Conservation (phyloP, 2,329 filamentous ascomycete genomes). For the Trichoderma sp. region DNA sequence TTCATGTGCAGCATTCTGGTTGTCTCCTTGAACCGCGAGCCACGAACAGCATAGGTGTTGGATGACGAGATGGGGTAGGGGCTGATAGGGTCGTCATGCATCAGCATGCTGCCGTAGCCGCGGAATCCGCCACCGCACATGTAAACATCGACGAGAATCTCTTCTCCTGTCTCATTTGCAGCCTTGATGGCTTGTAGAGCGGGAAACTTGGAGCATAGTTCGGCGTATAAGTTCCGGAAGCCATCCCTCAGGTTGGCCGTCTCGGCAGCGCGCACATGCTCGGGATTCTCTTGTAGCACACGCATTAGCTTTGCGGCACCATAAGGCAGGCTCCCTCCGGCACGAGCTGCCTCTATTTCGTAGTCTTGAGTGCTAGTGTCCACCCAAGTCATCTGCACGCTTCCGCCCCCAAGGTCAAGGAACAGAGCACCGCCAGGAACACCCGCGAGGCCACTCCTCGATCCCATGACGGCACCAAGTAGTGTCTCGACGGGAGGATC, state of each 20-base stretch:
- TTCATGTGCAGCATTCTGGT: constrained; percentile 52
- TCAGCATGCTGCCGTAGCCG: constrained; percentile 86
- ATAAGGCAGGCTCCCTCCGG: constrained; percentile 58
- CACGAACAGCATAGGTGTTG: constrained; percentile 70
- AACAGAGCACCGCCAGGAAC: constrained; percentile 67
- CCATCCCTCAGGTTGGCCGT: constrained; percentile 53
- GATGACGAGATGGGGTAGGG: constrained; percentile 84
- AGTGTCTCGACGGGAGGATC: constrained; percentile 78
- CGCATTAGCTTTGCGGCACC: constrained; percentile 57
- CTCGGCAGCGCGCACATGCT: constrained; percentile 44
- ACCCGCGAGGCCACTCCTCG: constrained; percentile 67
- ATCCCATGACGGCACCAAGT: constrained; percentile 74
- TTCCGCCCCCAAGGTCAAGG: constrained; percentile 79
- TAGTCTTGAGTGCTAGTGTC: constrained; percentile 48
- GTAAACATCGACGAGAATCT: constrained; percentile 64
- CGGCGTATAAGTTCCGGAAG: constrained; percentile 59
- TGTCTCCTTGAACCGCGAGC: constrained; percentile 57
- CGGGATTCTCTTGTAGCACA: constrained; percentile 43
- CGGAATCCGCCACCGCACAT: constrained; percentile 88
- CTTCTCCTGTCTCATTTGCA: constrained; percentile 34
- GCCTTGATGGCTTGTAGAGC: constrained; percentile 42
- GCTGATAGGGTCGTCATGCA: constrained; percentile 68
- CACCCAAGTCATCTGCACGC: constrained; percentile 63
- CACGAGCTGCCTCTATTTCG: constrained; percentile 50
- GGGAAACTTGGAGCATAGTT: constrained; percentile 49